phyloP scores from a whole-genome alignment of 306 rosid genomes.

The Leucaena leucocephala region DNA sequence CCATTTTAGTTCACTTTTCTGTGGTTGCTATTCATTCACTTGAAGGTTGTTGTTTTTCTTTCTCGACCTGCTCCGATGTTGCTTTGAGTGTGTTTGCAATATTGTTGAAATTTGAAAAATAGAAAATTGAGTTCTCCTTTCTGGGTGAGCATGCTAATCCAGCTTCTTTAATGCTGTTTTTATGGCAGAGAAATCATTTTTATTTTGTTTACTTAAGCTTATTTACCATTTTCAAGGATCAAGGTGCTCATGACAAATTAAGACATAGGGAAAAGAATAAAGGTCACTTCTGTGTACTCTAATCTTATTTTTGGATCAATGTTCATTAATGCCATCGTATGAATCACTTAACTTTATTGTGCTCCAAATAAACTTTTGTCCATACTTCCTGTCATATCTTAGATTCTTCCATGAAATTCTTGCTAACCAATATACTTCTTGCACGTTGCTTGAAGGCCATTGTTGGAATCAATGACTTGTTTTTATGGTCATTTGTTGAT shows the following conservation, averaged over 20 bases:
- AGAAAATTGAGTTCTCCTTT: conserved; percentile 8
- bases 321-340: background rate
- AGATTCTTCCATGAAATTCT: background rate
- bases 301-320: background rate
- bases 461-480: background rate
- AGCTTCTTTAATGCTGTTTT: background rate
- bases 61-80: background rate
- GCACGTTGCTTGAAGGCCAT: background rate
- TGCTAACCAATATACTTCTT: background rate
- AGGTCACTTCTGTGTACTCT: background rate
- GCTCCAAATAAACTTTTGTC: background rate
- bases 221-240: background rate
- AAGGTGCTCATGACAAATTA: background rate
- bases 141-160: conserved; percentile 5
- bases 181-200: conserved; percentile 9
- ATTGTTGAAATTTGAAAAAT: conserved; percentile 5
- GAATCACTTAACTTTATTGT: background rate
- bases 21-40: background rate
- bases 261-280: background rate
- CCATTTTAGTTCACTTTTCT: background rate
- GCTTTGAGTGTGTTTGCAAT: conserved; percentile 5
- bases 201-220: background rate
- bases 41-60: background rate
- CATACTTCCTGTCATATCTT: background rate
- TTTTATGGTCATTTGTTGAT: background rate